Evolutionary conservation across 108 stramenopile genomes (phyloP), one percentile per base, ranked within the genome.

Genomic region (Skeletonema potamos): DNA sequence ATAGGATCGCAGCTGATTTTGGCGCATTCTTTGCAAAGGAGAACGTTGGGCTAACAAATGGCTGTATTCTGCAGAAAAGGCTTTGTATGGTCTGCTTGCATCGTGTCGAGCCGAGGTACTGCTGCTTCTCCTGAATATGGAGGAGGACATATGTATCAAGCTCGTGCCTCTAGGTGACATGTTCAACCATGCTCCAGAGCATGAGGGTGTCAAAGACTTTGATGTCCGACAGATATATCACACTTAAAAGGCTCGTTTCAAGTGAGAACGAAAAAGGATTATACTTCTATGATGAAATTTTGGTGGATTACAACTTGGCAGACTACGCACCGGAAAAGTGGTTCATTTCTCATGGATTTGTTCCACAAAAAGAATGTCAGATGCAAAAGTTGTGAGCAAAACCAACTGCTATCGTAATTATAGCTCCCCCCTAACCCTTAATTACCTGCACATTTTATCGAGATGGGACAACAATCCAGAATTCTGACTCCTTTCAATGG

Each of bases 401-500:
- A 59, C 24, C 13, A 20, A 33, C 1, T 29, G 10, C 17, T 29
- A 29, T 6, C 12, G 2, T 37, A 37, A 32, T 0, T 0, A 32
- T 0, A 32, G 30, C 0, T 41, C 39, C 39, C 0, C 11, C 39
- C 39, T 41, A 41, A 41, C 39, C 39, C 3, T 11, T 20, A 34
- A 13, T 41, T 41, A n/a, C 15, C 15, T n/a, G 28, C 58, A 59
- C 8, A 59, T 6, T 34, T 34, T 30, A 34, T 59, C 58, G 1
- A 59, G 33, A 6, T 33, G 58, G 30, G 32, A 30, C 0, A 59
- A 29, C 2, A 59, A 0, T 1, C 9, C 58, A 20, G 30, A 9
- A 24, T 34, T 59, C 22, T 59, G 8, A 0, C 18, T 34, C 20
- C 18, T 59, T 59, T 79, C 71, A 41, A 79, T 72, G 12, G 66